Evolutionary conservation across 2,329 filamentous ascomycete genomes (phyloP).

Genomic region (Simplicillium sp.): DNA sequence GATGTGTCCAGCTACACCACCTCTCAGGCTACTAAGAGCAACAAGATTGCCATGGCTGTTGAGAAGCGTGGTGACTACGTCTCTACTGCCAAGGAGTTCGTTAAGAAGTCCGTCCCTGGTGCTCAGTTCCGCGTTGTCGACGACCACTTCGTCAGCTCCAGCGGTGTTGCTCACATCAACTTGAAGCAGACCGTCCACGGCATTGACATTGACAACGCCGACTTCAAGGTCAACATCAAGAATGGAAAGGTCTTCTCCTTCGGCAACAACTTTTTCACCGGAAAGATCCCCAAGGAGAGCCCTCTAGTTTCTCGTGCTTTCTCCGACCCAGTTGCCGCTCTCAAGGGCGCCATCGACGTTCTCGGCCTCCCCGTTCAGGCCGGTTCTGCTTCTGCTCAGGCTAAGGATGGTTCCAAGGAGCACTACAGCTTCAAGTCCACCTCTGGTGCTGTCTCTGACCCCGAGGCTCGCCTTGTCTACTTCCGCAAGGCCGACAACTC

Average conservation of each 20-base stretch:
- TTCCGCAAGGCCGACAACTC: slow-evolving; percentile 35
- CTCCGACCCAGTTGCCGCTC: slow-evolving; percentile 31
- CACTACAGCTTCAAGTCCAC: slow-evolving; percentile 34
- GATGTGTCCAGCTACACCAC: slow-evolving; percentile 20
- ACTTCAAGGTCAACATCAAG: slow-evolving; percentile 49
- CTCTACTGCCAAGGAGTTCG: slow-evolving; percentile 29
- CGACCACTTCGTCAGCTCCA: slow-evolving; percentile 44
- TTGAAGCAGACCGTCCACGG: slow-evolving; percentile 50
- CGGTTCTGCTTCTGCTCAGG: slow-evolving; percentile 14
- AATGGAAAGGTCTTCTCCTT: slow-evolving; percentile 49
- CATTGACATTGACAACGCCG: slow-evolving; percentile 50
- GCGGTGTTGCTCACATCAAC: slow-evolving; percentile 47
- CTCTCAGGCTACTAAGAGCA: slow-evolving; percentile 12
- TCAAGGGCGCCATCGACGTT: slow-evolving; percentile 27
- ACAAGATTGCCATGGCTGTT: slow-evolving; percentile 13
- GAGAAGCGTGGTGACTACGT: slow-evolving; percentile 26
- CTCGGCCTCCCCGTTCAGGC: slow-evolving; percentile 21
- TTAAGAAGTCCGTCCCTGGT: slow-evolving; percentile 25
- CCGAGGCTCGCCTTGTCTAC: slow-evolving; percentile 46
- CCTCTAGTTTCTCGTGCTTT: slow-evolving; percentile 28
- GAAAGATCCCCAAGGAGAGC: slow-evolving; percentile 26
- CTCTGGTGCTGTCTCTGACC: slow-evolving; percentile 38
- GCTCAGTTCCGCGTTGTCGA: slow-evolving; percentile 38
- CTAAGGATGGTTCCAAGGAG: slow-evolving; percentile 13
- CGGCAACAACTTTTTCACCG: slow-evolving; percentile 38